Evolutionary conservation across 1,284 basidiomycete genomes (phyloP), one percentile per base, ranked within the genome.

Genomic region (Ceratobasidium sp.): DNA sequence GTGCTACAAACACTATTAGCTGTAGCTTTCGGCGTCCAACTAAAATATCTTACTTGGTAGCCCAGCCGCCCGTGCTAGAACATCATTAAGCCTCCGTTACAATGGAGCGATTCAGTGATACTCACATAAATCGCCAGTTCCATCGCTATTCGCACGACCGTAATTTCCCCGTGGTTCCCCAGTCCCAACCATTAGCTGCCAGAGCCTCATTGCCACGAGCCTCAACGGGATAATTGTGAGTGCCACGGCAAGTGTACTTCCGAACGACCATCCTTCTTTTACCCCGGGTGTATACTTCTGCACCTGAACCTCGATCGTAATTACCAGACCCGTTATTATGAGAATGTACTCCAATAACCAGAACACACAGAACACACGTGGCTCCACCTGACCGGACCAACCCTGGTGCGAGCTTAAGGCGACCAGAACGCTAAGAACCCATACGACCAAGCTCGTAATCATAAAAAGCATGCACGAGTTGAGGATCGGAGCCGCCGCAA

Each of bases 401-500:
- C 58, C 58, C 16, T 37, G 22, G 19, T n/a, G 5, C 14, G 69
- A 72, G 39, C 14, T 61, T 13, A 61, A 24, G 4, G 66, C 58
- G 29, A 37, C 24, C 3, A 49, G 6, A 4, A 62, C 69, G n/a
- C 69, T 72, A 27, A 46, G 27, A 1, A 72, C 34, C 69, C 69
- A 72, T 2, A 72, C 69, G 29, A 62, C 27, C 19, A 62, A 48
- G 16, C 56, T 62, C 1, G 69, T 72, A 56, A 58, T 14, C 16
- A 72, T 72, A 46, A 72, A 72, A 22, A 72, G 69, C 69, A 72
- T 72, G 22, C 69, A 72, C 46, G 69, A 59, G 58, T 72, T 72
- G 43, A 72, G 16, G 19, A 72, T 27, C 11, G 69, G 69, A 11
- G 24, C 43, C 2, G 58, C 58, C 9, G 69, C 56, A 43, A 72